These are phyloP conservation scores for Tuber microsphaerosporum DNA, from an alignment of 495 filamentous ascomycete genomes.

Conservation along the genomic window DNA sequence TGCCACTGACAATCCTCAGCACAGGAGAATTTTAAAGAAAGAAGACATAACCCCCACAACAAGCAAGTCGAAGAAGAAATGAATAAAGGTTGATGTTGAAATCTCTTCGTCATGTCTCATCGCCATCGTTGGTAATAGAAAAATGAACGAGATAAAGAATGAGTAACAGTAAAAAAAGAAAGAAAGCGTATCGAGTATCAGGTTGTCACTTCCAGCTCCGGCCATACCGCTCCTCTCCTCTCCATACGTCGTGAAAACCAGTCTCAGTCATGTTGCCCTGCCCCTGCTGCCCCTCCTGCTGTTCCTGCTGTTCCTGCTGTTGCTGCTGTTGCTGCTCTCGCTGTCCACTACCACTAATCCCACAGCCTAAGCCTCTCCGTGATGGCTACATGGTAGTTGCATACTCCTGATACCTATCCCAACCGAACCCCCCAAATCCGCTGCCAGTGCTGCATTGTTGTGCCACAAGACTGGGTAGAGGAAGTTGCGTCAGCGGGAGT, in stretches of 20 bases:
- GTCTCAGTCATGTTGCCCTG: slow-evolving; percentile 28
- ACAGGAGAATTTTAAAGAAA: slow-evolving; percentile 31
- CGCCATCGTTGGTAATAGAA: slow-evolving; percentile 10
- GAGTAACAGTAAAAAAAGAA: not conserved
- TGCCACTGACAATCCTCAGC: slow-evolving; percentile 29
- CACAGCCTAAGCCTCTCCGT: slow-evolving; percentile 21
- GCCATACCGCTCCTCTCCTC: slow-evolving; percentile 15
- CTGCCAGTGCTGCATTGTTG: slow-evolving; percentile 72
- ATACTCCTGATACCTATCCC: slow-evolving; percentile 64
- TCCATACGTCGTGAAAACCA: slow-evolving; percentile 26
- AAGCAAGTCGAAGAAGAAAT: slow-evolving; percentile 9
- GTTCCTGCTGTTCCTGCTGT: slow-evolving; percentile 30
- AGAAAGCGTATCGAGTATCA: not conserved
- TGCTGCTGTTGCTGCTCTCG: slow-evolving; percentile 17
- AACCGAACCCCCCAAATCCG: slow-evolving; percentile 69
- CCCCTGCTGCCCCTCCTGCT: slow-evolving; percentile 42
- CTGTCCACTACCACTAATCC: not conserved
- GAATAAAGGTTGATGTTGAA: slow-evolving; percentile 5
- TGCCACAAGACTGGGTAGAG: slow-evolving; percentile 83
- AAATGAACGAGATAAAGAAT: not conserved
- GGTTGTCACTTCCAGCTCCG: slow-evolving; percentile 22
- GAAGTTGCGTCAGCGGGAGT: slow-evolving; percentile 67
- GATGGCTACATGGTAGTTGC: slow-evolving; percentile 59
- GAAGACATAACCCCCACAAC: slow-evolving; percentile 20
- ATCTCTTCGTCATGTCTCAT: slow-evolving; percentile 31